A percentile compares a stretch with the other conserved stretches of the same genome.
Conservation (phyloP, 805 yeast genomes). For the Suhomyces pyralidae region DNA sequence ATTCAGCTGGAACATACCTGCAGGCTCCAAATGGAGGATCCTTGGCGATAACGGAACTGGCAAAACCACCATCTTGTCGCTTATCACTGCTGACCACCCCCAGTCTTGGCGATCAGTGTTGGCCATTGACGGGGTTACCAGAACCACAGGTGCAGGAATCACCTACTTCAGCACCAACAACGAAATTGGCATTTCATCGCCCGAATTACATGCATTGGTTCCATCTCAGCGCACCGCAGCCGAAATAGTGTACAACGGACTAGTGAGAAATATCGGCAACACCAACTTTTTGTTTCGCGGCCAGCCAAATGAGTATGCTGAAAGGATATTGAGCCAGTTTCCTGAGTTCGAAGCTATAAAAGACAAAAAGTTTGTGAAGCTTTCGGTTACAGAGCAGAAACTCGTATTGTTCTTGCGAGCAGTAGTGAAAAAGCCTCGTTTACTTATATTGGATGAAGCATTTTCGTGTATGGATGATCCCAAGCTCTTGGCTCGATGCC, state of each 20-base stretch:
- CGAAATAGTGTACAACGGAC: constrained; percentile 71
- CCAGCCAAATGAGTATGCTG: constrained; percentile 23
- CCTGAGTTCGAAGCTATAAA: constrained; percentile 32
- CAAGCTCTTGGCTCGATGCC: constrained; percentile 33
- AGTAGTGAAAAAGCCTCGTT: constrained; percentile 69
- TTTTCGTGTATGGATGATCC: constrained; percentile 83
- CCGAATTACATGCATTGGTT: constrained; percentile 88
- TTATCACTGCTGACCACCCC: constrained; percentile 93
- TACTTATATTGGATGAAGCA: constrained; percentile 87
- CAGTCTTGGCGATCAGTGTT: constrained; percentile 85
- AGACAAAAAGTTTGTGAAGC: constrained; percentile 46
- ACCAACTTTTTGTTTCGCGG: constrained; percentile 45
- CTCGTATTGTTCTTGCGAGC: constrained; percentile 73
- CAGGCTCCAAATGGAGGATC: constrained; percentile 85
- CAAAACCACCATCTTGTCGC: constrained; percentile 79
- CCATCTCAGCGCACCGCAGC: constrained; percentile 53
- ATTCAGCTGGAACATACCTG: constrained; percentile 61
- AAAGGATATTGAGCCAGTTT: constrained; percentile 19
- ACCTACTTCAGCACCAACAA: constrained; percentile 77
- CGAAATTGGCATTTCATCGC: constrained; percentile 82
- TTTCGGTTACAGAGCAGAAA: constrained; percentile 74
- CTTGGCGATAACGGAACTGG: constrained; percentile 92
- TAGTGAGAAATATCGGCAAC: constrained; percentile 55
- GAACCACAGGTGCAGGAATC: constrained; percentile 69
- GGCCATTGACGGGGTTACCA: constrained; percentile 57